These are phyloP conservation scores for Aspergillus tamarii DNA, from an alignment of 2,329 filamentous ascomycete species.

Conservation along the genomic window DNA sequence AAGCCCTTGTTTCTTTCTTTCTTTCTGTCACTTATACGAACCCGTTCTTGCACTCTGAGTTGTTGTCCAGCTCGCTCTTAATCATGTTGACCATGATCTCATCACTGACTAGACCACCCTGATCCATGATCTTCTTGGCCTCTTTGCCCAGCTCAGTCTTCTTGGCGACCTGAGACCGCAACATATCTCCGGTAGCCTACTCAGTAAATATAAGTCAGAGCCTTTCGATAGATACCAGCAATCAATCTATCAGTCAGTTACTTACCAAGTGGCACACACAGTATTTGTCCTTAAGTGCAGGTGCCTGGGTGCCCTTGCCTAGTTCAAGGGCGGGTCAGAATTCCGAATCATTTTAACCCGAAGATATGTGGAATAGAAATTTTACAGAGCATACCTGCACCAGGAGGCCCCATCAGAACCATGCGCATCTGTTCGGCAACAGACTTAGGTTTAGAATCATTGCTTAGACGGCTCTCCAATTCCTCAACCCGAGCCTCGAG, in stretches of 20 bases:
- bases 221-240: not conserved
- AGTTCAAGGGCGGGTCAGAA: slow-evolving; percentile 27
- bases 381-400: slow-evolving; percentile 70
- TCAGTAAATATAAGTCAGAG: slow-evolving; percentile 10
- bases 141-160: slow-evolving; percentile 93
- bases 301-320: slow-evolving; percentile 99
- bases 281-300: slow-evolving; percentile 97
- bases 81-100: slow-evolving; percentile 99
- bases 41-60: slow-evolving; percentile 96
- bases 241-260: slow-evolving; percentile 14
- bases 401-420: slow-evolving; percentile 96
- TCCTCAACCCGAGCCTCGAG: slow-evolving; percentile 85
- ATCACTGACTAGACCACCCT: slow-evolving; percentile 94
- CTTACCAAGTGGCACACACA: slow-evolving; percentile 94
- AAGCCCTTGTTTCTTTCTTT: not conserved
- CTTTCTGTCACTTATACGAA: slow-evolving; percentile 50
- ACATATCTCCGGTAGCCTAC: slow-evolving; percentile 97
- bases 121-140: slow-evolving; percentile 99
- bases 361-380: not conserved
- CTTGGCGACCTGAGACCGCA: slow-evolving; percentile 96
- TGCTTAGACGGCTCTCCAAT: slow-evolving; percentile 72
- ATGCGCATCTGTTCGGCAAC: slow-evolving; percentile 76
- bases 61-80: slow-evolving; percentile 91
- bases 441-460: slow-evolving; percentile 54
- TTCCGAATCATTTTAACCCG: not conserved